A percentile compares a stretch with the other conserved stretches of the same genome.
phyloP scores from a whole-genome alignment of 1,284 basidiomycete species.

The Phaffia rhodozyma region DNA sequence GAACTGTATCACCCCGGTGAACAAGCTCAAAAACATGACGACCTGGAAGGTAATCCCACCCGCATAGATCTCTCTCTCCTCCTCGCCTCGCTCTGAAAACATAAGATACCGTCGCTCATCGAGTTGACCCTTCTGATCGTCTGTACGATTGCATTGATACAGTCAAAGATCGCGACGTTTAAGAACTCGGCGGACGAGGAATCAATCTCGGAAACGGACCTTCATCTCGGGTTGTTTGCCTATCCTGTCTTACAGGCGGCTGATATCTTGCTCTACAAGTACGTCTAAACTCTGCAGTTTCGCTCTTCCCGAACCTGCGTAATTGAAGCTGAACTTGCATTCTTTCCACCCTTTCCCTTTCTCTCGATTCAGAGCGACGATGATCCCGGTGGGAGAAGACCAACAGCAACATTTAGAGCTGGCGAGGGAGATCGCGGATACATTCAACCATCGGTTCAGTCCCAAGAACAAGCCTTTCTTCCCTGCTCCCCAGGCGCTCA shows the following conservation, averaged over 20 bases:
- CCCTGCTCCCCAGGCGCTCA: constrained; percentile 61
- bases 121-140: constrained; percentile 11
- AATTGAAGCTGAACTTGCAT: not conserved
- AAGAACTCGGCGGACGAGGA: constrained; percentile 60
- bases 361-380: constrained; percentile 52
- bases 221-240: constrained; percentile 75
- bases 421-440: constrained; percentile 65
- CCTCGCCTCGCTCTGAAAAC: not conserved
- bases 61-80: not conserved
- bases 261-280: constrained; percentile 80
- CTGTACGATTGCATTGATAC: not conserved
- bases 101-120: not conserved
- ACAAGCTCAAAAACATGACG: constrained; percentile 77
- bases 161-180: constrained; percentile 64
- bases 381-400: constrained; percentile 91
- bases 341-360: not conserved
- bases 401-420: constrained; percentile 90
- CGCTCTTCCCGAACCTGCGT: not conserved
- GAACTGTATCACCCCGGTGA: constrained; percentile 70
- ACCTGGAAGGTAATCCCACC: constrained; percentile 68
- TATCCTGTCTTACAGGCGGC: constrained; percentile 92
- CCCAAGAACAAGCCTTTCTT: constrained; percentile 39
- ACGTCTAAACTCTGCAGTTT: constrained; percentile 19
- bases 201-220: constrained; percentile 65
- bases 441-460: constrained; percentile 52